phyloP scores from a whole-genome alignment of 1,284 basidiomycete species.

The Bjerkandera adusta region DNA sequence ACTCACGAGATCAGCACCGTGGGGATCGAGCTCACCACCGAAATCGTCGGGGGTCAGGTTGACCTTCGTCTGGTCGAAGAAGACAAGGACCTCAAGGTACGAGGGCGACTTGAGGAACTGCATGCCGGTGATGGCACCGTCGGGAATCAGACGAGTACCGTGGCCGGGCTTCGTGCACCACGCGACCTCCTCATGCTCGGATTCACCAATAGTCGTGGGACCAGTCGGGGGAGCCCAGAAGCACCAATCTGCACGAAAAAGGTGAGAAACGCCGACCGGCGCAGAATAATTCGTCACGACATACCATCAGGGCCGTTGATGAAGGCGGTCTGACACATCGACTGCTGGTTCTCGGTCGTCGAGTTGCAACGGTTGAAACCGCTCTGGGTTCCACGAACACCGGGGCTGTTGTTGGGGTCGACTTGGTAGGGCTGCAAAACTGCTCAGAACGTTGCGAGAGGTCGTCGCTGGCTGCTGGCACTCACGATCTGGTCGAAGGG shows the following conservation, averaged over 20 bases:
- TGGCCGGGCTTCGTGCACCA: conserved; percentile 73
- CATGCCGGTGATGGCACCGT: conserved; percentile 59
- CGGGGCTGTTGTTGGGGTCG: conserved; percentile 37
- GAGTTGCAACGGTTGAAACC: conserved; percentile 75
- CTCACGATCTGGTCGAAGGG: conserved; percentile 47
- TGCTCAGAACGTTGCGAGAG: background rate
- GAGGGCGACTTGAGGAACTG: conserved; percentile 64
- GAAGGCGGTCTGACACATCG: conserved; percentile 64
- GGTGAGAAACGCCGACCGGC: conserved; percentile 12
- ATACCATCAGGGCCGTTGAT: conserved; percentile 52
- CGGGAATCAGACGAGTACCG: conserved; percentile 64
- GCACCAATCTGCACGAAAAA: conserved; percentile 50
- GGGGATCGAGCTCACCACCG: conserved; percentile 69
- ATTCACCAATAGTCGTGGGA: conserved; percentile 55
- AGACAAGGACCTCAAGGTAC: conserved; percentile 65
- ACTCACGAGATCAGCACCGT: conserved; percentile 34
- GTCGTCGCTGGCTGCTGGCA: conserved; percentile 31
- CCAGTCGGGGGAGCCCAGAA: conserved; percentile 52
- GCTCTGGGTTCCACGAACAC: conserved; percentile 52
- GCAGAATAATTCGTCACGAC: conserved; percentile 15
- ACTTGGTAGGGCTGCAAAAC: conserved; percentile 51
- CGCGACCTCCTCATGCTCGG: conserved; percentile 67
- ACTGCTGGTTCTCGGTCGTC: conserved; percentile 58
- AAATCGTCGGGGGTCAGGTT: conserved; percentile 54
- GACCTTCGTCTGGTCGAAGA: conserved; percentile 58